Base-by-base conservation (phyloP, 192 early-diverging fungal genomes). In the Coemansia sp. region DNA sequence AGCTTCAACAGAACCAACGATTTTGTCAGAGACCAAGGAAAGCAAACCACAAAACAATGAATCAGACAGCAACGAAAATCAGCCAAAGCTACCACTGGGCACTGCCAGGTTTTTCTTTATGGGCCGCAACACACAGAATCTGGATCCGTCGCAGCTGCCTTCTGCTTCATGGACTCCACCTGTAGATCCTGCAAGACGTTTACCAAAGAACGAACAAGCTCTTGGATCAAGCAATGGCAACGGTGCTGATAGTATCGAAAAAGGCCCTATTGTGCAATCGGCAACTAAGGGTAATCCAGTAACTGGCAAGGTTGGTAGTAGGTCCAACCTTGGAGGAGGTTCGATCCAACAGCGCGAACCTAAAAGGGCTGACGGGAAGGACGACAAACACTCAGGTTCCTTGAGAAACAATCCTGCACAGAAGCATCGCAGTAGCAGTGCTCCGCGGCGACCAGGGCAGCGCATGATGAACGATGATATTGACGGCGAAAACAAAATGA, bases 41-140 rank as follows among this genome's bases (percentile, higher is more conserved):
- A 45, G 42, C 42, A 45, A 11, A 7, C 42, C 42, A 11, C 42
- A 45, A 45, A 45, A 14, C 10, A 29, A 22, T 5, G 51, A 20
- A 5, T 28, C 22, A 5, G 25, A 22, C 51, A 52, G 51, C 16
- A 4, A 7, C 14, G 16, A 28, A 4, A 29, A 52, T 6, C 36
- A 38, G 18, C 29, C 48, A 42, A 54, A 54, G 54, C 38, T 51
- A n/a, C 28, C 31, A n/a, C 52, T 33, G 16, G 63, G 38, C 6
- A 7, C 59, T 14, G 59, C 59, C 14, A 56, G 60, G 30, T 68
- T 68, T 40, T 68, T 68, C 36, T 68, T 68, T 30, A 49, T 68
- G 59, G 60, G 60, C 20, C 38, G 33, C 11, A 33, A 52, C n/a
- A 17, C 30, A 4, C 49, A 58, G 25, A 22, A n/a, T 36, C 22